Percentiles rank a stretch among this genome's conserved stretches.
Conservation (phyloP, 352 stramenopile species). For the Globisporangium ultimum region DNA sequence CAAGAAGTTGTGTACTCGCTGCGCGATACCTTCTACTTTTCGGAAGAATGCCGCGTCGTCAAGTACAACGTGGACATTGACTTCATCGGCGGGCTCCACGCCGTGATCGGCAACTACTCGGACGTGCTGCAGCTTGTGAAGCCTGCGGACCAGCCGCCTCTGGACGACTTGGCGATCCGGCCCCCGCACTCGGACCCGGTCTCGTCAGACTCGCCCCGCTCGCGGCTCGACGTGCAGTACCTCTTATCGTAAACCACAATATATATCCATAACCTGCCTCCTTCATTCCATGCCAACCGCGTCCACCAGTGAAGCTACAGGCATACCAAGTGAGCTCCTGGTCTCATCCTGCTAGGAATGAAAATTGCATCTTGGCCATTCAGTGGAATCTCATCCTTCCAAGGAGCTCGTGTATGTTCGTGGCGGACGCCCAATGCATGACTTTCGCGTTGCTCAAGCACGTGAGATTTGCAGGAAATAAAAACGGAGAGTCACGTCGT, state of each 20-base stretch:
- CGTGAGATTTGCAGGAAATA: too few species aligned
- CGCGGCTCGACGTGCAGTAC: conserved; percentile 36
- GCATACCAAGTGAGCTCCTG: too few species aligned
- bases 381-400: too few species aligned
- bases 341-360: too few species aligned
- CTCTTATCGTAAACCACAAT: conserved; percentile 22
- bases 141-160: conserved; percentile 25
- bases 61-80: conserved; percentile 45
- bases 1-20: conserved; percentile 40
- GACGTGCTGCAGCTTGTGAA: conserved; percentile 33
- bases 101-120: conserved; percentile 27
- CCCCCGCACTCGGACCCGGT: conserved; percentile 1
- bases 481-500: too few species aligned
- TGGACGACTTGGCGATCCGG: conserved; percentile 35
- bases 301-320: too few species aligned
- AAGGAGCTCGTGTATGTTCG: too few species aligned
- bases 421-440: too few species aligned
- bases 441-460: too few species aligned
- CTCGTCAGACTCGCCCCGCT: conserved; percentile 13
- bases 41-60: conserved; percentile 29
- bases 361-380: too few species aligned
- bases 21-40: conserved; percentile 44
- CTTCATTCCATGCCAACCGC: too few species aligned
- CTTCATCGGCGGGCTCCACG: conserved; percentile 31
- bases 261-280: too few species aligned